These are phyloP conservation scores for Penicillium sclerotiorum DNA, from an alignment of 2,329 filamentous ascomycete species.

Conservation along the genomic window DNA sequence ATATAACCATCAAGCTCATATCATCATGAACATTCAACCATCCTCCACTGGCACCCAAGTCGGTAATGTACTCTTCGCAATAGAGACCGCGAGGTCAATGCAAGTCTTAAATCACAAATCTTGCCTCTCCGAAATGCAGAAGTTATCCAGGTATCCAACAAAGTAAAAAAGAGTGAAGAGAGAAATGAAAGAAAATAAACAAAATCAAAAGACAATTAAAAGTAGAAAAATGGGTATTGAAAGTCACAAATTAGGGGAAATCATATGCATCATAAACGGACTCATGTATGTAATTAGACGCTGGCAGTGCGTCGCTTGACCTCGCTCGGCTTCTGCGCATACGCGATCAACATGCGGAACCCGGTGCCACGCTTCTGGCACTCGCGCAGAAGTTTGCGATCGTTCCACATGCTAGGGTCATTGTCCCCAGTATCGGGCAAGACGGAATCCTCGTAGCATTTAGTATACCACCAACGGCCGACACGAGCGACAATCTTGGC, in stretches of 20 bases:
- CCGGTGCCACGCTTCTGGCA: constrained; percentile 85
- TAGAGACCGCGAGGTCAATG: constrained; percentile 23
- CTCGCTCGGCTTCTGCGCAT: constrained; percentile 75
- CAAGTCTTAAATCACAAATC: constrained; percentile 16
- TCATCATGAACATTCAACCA: constrained; percentile 8
- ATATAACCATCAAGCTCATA: constrained; percentile 12
- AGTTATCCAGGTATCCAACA: background rate
- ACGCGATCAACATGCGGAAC: constrained; percentile 87
- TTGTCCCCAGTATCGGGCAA: constrained; percentile 49
- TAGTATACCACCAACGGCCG: constrained; percentile 93
- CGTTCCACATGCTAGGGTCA: constrained; percentile 74
- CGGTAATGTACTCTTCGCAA: constrained; percentile 7
- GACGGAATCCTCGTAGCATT: constrained; percentile 79
- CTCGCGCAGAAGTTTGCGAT: constrained; percentile 74
- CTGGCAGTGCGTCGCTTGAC: constrained; percentile 47
- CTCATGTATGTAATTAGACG: constrained; percentile 35
- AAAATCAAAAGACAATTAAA: background rate
- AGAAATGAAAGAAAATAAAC: background rate
- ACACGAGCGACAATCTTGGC: constrained; percentile 90
- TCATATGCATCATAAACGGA: constrained; percentile 12
- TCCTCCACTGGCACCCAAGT: background rate
- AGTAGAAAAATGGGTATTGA: constrained; percentile 10
- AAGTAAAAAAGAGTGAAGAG: background rate
- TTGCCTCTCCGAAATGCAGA: constrained; percentile 6
- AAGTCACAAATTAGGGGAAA: constrained; percentile 14